These are phyloP conservation scores for Colletotrichum horii DNA, from an alignment of 2,329 filamentous ascomycete genomes.

Conservation along the genomic window DNA sequence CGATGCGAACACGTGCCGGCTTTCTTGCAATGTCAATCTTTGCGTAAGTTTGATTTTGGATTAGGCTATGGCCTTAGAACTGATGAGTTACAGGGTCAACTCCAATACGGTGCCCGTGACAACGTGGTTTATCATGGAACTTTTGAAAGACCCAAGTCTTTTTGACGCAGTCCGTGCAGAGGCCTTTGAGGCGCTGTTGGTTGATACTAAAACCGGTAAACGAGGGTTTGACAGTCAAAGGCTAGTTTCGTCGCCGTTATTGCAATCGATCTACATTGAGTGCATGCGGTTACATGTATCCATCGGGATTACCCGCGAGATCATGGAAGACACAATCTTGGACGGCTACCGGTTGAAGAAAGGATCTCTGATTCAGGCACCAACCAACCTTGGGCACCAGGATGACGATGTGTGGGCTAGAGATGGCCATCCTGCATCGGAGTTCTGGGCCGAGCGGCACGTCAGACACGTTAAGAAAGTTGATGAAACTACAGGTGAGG, in stretches of 20 bases:
- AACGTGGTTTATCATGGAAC: slow-evolving; percentile 32
- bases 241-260: slow-evolving; percentile 26
- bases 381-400: slow-evolving; percentile 26
- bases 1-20: slow-evolving; percentile 11
- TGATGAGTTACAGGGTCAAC: slow-evolving; percentile 21
- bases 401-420: slow-evolving; percentile 19
- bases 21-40: slow-evolving; percentile 1
- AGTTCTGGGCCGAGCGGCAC: slow-evolving; percentile 25
- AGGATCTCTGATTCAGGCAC: slow-evolving; percentile 27
- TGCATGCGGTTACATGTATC: slow-evolving; percentile 28
- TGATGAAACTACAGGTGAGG: neutral
- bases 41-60: neutral
- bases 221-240: slow-evolving; percentile 21
- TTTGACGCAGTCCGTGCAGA: slow-evolving; percentile 26
- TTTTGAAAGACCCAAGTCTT: slow-evolving; percentile 27
- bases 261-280: slow-evolving; percentile 32
- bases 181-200: slow-evolving; percentile 1
- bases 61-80: neutral
- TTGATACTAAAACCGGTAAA: slow-evolving; percentile 17
- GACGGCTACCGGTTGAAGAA: slow-evolving; percentile 23
- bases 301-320: slow-evolving; percentile 29
- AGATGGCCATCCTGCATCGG: neutral
- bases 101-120: slow-evolving; percentile 33
- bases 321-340: slow-evolving; percentile 16
- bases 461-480: neutral